A percentile compares a stretch with the other conserved stretches of the same genome.
phyloP scores from a whole-genome alignment of 1,284 basidiomycete species.

The Moniliophthora roreri region DNA sequence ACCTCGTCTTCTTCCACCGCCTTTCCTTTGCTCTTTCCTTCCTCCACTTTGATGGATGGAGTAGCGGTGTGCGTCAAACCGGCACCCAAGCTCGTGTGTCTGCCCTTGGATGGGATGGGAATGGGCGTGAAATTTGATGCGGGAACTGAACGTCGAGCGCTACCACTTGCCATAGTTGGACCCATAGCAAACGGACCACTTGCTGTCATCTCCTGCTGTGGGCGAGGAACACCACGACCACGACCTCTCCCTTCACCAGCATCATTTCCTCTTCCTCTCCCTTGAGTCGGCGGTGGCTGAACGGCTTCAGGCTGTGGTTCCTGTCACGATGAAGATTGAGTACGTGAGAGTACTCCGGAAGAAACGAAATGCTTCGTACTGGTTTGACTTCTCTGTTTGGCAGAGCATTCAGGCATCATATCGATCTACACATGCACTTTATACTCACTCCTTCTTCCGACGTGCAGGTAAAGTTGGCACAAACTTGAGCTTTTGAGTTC shows the following conservation, averaged over 20 bases:
- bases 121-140: conserved; percentile 50
- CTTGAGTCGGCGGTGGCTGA: conserved; percentile 33
- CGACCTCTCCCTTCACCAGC: conserved; percentile 39
- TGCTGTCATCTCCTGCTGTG: conserved; percentile 71
- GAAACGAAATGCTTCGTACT: conserved; percentile 26
- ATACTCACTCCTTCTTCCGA: conserved; percentile 66
- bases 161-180: conserved; percentile 62
- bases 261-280: conserved; percentile 36
- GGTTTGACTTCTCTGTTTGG: conserved; percentile 41
- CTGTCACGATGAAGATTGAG: conserved; percentile 34
- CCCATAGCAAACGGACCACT: conserved; percentile 86
- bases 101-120: conserved; percentile 38
- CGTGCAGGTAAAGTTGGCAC: conserved; percentile 70
- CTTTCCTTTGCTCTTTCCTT: conserved; percentile 28
- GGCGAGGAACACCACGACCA: conserved; percentile 48
- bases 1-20: conserved; percentile 44
- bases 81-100: conserved; percentile 43
- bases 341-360: conserved; percentile 9
- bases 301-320: conserved; percentile 44
- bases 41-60: conserved; percentile 34
- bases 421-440: conserved; percentile 8
- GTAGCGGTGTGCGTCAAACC: conserved; percentile 44
- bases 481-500: conserved; percentile 75
- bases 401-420: conserved; percentile 4
- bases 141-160: conserved; percentile 48